Evolutionary conservation across 805 yeast genomes (phyloP), one percentile per base, ranked within the genome.

Genomic region (Alloascoidea hylecoeti): DNA sequence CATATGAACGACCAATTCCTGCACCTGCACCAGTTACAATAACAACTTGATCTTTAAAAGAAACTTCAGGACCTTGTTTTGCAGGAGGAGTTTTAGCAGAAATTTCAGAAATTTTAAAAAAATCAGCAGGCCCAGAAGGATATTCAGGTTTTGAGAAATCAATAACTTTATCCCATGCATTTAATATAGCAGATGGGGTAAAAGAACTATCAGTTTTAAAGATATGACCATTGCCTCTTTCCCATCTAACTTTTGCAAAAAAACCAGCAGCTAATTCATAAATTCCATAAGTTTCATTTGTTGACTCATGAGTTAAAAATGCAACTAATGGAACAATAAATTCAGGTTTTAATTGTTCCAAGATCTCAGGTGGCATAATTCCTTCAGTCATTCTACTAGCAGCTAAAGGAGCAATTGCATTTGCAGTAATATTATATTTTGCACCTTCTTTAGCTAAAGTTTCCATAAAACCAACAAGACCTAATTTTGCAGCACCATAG

Each of bases 191-290:
- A 49, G 86, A 94, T 12, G 96, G 92, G 3, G 95, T 84, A 48
- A 81, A 79, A 16, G 75, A 49, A 23, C 69, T 67, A 52, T 78
- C 85, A 28, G 94, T 81, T 56, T 78, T 82, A 64, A 89, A 80
- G 44, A 78, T 64, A 42, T 73, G 82, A 47, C 97, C 98, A 14
- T 81, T 72, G 18, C 89, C 75, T 55, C 97, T 75, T 61, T 89
- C 89, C 96, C 96, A 89, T 53, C 96, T 74, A 43, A 89, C 78
- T 60, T 85, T 94, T 33, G 86, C 84, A 57, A 70, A 84, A 55
- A 78, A 81, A 1, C 97, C 97, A 34, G 95, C 97, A 18, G 96
- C 98, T 45, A 83, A 78, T 63, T 89, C 96, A 59, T 72, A 89
- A 39, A 80, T 78, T 34, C 86, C 75, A 45, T 89, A 85, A 34